Evolutionary conservation across 345 rosid genomes (phyloP).

Genomic region (Populus tremula): DNA sequence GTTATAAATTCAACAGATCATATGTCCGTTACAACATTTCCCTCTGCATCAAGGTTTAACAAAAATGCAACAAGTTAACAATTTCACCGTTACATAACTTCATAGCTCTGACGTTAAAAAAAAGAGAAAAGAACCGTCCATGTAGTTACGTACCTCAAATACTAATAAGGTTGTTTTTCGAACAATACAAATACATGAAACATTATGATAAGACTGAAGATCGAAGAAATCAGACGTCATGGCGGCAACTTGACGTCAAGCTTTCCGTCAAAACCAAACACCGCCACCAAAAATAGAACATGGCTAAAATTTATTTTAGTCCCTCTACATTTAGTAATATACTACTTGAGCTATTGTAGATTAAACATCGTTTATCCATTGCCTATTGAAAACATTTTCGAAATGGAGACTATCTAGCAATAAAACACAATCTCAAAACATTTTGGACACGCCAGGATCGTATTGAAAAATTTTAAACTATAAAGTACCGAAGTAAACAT

Average conservation of each 20-base stretch:
- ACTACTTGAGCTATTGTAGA: neutral
- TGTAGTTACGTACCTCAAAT: too few species aligned
- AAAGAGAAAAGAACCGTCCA: neutral
- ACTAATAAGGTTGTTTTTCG: neutral
- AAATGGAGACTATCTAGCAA: too few species aligned
- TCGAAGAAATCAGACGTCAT: neutral
- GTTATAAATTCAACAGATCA: too few species aligned
- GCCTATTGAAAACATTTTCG: too few species aligned
- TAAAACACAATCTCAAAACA: too few species aligned
- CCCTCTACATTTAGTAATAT: neutral
- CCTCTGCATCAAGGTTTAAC: neutral
- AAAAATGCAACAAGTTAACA: neutral
- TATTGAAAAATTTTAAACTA: too few species aligned
- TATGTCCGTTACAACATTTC: neutral
- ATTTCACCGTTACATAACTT: neutral
- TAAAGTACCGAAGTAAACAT: neutral
- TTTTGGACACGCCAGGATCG: neutral
- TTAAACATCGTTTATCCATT: neutral
- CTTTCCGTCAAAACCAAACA: constrained; percentile 35
- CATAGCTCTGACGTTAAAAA: neutral
- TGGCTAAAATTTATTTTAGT: neutral
- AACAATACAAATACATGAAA: neutral
- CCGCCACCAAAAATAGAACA: neutral
- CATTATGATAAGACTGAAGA: neutral
- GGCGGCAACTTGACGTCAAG: constrained; percentile 31